A percentile compares a stretch with the other conserved stretches of the same genome.
Evolutionary conservation across 2,329 filamentous ascomycete genomes (phyloP).

Genomic region (Leptoxyphium fumago): DNA sequence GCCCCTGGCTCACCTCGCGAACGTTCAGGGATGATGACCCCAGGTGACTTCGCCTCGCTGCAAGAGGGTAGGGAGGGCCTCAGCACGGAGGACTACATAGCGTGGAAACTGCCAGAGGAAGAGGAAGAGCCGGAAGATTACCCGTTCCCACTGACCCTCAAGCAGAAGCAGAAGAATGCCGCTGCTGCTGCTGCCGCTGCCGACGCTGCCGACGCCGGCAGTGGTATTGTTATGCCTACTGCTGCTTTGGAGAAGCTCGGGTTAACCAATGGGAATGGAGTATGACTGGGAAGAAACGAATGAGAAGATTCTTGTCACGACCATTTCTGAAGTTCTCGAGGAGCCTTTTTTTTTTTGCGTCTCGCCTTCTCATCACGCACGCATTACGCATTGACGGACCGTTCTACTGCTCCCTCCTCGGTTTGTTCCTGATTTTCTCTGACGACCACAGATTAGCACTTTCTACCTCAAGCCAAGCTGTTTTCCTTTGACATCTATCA

Average conservation of each 20-base stretch:
- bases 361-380: too few relatives aligned
- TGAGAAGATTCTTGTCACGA: too few relatives aligned
- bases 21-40: constrained; percentile 94
- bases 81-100: constrained; percentile 92
- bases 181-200: constrained; percentile 3
- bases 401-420: too few relatives aligned
- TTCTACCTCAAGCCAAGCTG: too few relatives aligned
- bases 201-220: constrained; percentile 3
- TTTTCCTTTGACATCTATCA: too few relatives aligned
- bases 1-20: constrained; percentile 87
- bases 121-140: constrained; percentile 70
- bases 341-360: too few relatives aligned
- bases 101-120: constrained; percentile 73
- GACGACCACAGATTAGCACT: too few relatives aligned
- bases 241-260: neutral
- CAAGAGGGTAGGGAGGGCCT: constrained; percentile 89
- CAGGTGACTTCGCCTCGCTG: constrained; percentile 89
- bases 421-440: too few relatives aligned
- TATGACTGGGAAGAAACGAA: neutral
- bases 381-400: too few relatives aligned
- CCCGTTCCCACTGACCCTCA: constrained; percentile 54
- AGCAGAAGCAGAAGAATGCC: constrained; percentile 25
- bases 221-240: constrained; percentile 10
- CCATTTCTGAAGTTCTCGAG: too few relatives aligned
- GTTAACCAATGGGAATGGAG: neutral